A percentile compares a stretch with the other conserved stretches of the same genome.
Conservation (phyloP, 108 stramenopile genomes). For the Phaeodactylum tricornutum region DNA sequence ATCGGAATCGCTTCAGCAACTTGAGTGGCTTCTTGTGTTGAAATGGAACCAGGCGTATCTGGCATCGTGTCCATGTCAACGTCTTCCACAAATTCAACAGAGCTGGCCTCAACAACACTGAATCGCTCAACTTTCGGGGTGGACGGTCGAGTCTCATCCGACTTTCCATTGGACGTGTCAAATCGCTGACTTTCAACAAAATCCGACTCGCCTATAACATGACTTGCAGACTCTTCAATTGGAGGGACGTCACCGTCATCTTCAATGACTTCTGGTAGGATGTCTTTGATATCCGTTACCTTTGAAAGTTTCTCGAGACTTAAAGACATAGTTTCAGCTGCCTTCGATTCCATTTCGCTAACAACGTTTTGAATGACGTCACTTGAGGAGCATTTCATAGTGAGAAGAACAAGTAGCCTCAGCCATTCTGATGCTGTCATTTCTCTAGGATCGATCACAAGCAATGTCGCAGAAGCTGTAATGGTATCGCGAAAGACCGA, state of each 20-base stretch:
- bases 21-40: neutral
- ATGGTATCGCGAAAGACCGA: slow-evolving; percentile 68
- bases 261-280: slow-evolving; percentile 24
- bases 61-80: slow-evolving; percentile 11
- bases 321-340: slow-evolving; percentile 33
- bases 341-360: slow-evolving; percentile 37
- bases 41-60: slow-evolving; percentile 2
- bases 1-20: neutral
- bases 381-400: slow-evolving; percentile 69
- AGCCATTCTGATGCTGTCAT: slow-evolving; percentile 66
- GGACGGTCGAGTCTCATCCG: neutral
- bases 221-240: slow-evolving; percentile 1
- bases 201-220: too few relatives aligned
- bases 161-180: neutral
- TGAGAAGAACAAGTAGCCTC: slow-evolving; percentile 45
- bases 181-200: neutral
- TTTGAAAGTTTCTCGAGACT: slow-evolving; percentile 12
- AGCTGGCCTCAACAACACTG: slow-evolving; percentile 19
- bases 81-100: slow-evolving; percentile 32
- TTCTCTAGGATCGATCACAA: slow-evolving; percentile 45
- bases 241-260: slow-evolving; percentile 13
- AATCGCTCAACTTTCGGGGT: neutral
- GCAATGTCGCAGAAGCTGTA: slow-evolving; percentile 33
- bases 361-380: slow-evolving; percentile 57
- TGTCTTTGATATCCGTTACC: slow-evolving; percentile 14